These are phyloP conservation scores for Phytophthora uliginosa DNA, from an alignment of 352 stramenopile species.

Conservation along the genomic window DNA sequence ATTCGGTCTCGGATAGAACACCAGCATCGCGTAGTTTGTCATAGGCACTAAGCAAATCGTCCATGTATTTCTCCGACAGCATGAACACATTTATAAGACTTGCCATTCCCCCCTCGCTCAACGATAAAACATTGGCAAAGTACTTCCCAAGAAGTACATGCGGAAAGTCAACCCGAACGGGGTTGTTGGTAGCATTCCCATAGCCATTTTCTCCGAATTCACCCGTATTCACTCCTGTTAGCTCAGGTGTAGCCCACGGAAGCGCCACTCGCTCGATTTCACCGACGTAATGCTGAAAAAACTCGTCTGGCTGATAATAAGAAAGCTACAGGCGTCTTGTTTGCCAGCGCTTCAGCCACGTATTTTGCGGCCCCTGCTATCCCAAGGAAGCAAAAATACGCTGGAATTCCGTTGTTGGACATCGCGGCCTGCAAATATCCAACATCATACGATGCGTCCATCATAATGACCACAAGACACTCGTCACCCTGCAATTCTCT, in stretches of 20 bases:
- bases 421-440: constrained; percentile 54
- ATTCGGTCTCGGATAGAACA: constrained; percentile 24
- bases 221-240: constrained; percentile 30
- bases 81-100: constrained; percentile 33
- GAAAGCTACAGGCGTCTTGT: constrained; percentile 46
- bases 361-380: constrained; percentile 31
- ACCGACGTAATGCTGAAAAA: constrained; percentile 39
- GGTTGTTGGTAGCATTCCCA: constrained; percentile 52
- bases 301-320: constrained; percentile 62
- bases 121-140: constrained; percentile 21
- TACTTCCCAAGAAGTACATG: constrained; percentile 49
- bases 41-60: constrained; percentile 28
- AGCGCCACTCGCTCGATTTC: constrained; percentile 50
- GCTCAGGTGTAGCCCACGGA: constrained; percentile 40
- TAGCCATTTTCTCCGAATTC: constrained; percentile 63
- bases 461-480: constrained; percentile 60
- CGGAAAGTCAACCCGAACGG: constrained; percentile 54
- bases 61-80: constrained; percentile 28
- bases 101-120: constrained; percentile 23
- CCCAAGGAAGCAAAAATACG: constrained; percentile 57
- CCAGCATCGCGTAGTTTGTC: constrained; percentile 6
- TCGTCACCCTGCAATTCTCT: constrained; percentile 37
- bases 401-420: constrained; percentile 50
- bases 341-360: constrained; percentile 38
- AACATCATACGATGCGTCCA: constrained; percentile 40